Base-by-base conservation (phyloP, 2,329 filamentous ascomycete genomes). In the Xylaria sp. region DNA sequence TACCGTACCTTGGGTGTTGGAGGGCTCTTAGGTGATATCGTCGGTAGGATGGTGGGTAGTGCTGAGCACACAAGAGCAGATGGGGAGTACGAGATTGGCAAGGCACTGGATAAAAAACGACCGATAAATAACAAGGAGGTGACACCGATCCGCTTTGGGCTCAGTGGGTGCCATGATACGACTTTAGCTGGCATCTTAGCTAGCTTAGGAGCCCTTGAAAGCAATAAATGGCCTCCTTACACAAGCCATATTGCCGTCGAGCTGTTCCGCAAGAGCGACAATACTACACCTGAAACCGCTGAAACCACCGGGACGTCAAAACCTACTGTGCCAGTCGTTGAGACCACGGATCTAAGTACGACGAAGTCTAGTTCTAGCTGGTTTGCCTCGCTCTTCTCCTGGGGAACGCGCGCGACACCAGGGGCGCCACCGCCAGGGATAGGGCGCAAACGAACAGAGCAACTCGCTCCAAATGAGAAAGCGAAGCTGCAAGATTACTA, bases 1-100 rank as follows among this genome's bases (percentile, higher is more conserved):
- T 98, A 97, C 81, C 91, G 95, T n/a, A 89, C 87, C 72, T 85
- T 98, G 2, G 96, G 95, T 2, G 96, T 98, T 71, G 96, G 96
- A 34, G 88, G 87, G 12, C 84, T 98, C 10, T 84, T 97, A 77
- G 95, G 94, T 37, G 95, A 98, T 76, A 81, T 98, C 20, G 91
- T 94, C 13, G 86, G 89, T 70, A 87, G 91, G 54, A 94, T 94
- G 91, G 88, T 92, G 34, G 85, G 86, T 28, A 89, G 86, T 73
- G 87, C 87, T n/a, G 88, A 92, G 76, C 80, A 86, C 46, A 84
- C 83, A 65, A 83, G 87, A 70, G 83, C 85, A 61, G 86, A 88
- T 70, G 84, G 85, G 18, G 80, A 86, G 67, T 84, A 87, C 67
- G 86, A 88, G 70, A 79, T 86, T 63, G 79, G 76, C 44, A 73